phyloP scores from a whole-genome alignment of 352 stramenopile species.

The Globisporangium okanoganense region DNA sequence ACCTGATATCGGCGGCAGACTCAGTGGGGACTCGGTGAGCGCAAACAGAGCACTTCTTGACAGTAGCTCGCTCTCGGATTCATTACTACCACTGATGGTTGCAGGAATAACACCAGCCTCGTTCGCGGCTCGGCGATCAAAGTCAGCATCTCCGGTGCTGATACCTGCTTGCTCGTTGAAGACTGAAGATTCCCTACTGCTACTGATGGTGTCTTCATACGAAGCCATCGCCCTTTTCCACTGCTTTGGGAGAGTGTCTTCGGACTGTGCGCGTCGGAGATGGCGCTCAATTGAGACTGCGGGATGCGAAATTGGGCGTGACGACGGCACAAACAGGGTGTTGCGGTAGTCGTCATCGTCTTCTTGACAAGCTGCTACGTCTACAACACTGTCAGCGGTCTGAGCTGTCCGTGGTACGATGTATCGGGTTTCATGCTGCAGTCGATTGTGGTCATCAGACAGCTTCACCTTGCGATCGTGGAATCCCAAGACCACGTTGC shows the following conservation, averaged over 20 bases:
- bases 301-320: not conserved
- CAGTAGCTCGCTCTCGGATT: not conserved
- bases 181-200: not conserved
- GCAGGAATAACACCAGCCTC: not conserved
- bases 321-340: conserved; percentile 6
- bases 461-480: conserved; percentile 19
- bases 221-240: not conserved
- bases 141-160: not conserved
- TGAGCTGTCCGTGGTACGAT: conserved; percentile 6
- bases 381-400: not conserved
- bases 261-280: conserved; percentile 1
- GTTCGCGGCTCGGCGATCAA: not conserved
- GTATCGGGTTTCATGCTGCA: not conserved
- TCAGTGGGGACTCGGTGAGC: not conserved
- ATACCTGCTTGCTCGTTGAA: not conserved
- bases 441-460: not conserved
- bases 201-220: not conserved
- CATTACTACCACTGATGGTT: not conserved
- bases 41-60: conserved; percentile 1
- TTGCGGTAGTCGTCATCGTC: not conserved
- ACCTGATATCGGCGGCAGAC: not conserved
- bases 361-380: not conserved
- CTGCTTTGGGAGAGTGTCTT: not conserved
- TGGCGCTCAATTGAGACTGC: conserved; percentile 8
- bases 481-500: conserved; percentile 60